Conservation (phyloP, 2,329 filamentous ascomycete genomes). For the Venturiaceae sp. region DNA sequence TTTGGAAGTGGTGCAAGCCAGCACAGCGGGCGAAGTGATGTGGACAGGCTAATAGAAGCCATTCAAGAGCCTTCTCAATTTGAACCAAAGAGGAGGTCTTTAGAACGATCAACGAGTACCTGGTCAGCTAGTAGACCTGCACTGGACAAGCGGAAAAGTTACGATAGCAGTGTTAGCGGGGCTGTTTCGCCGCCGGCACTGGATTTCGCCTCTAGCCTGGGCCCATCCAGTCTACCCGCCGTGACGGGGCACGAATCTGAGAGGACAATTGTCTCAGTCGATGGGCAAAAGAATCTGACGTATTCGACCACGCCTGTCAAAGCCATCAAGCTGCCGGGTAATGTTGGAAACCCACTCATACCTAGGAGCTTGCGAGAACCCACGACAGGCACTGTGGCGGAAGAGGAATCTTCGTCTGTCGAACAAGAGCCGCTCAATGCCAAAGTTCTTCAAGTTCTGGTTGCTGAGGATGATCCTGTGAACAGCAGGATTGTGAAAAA, state of each 20-base stretch:
- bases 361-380: neutral
- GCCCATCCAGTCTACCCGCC: slow-evolving; percentile 25
- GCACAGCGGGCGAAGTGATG: slow-evolving; percentile 47
- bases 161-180: slow-evolving; percentile 1
- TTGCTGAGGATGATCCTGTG: slow-evolving; percentile 82
- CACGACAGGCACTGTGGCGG: neutral
- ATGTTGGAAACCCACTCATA: slow-evolving; percentile 1
- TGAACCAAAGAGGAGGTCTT: slow-evolving; percentile 5
- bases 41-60: slow-evolving; percentile 62
- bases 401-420: neutral
- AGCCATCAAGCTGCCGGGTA: neutral
- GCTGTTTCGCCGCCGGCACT: slow-evolving; percentile 10
- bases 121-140: slow-evolving; percentile 6
- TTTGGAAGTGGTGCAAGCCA: slow-evolving; percentile 26
- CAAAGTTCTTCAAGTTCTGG: slow-evolving; percentile 53
- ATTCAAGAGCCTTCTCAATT: slow-evolving; percentile 49
- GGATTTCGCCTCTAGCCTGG: slow-evolving; percentile 34
- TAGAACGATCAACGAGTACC: neutral
- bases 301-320: neutral
- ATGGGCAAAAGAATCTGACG: neutral
- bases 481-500: slow-evolving; percentile 78
- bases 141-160: slow-evolving; percentile 12
- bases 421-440: slow-evolving; percentile 12
- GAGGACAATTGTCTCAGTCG: neutral
- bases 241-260: slow-evolving; percentile 35